Evolutionary conservation across 306 rosid genomes (phyloP), one percentile per base, ranked within the genome.

Genomic region (Gynostemma pentaphyllum): DNA sequence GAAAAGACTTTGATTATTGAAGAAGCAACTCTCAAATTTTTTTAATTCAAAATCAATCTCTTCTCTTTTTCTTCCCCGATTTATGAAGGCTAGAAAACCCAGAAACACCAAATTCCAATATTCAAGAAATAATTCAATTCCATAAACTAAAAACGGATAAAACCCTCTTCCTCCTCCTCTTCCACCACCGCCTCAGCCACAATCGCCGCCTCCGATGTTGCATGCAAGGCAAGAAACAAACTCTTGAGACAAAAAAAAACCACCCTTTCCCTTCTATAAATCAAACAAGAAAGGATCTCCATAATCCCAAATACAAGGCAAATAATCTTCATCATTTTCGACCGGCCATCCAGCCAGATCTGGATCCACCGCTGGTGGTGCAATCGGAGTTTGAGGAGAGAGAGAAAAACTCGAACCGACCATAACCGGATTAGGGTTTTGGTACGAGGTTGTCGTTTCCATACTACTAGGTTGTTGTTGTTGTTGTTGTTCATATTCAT

Each of bases 241-340:
- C 9, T 34, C 14, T n/a, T n/a, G 13, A 57, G 22, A 34, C 12
- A 36, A 22, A 46, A 48, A 6, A 2, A 29, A n/a, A 19, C 15
- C n/a, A n/a, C n/a, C n/a, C n/a, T n/a, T n/a, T n/a, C n/a, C n/a
- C n/a, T n/a, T n/a, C 66, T 68, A 81, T 46, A 85, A 84, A 75
- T 88, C 92, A 63, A 75, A 79, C 56, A 81, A 78, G 62, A 79
- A 77, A 62, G 95, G 88, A 69, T 91, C 98, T 12, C 64, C 79
- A 22, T 92, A 88, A 68, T 92, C 98, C 96, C 96, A 88, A 11
- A 88, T 51, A 49, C 64, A 70, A 9, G 83, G 75, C 13, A 77
- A 52, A 28, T 76, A 71, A 32, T 78, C 88, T 2, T 80, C 96
- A 28, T 81, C 91, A 49, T 32, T 78, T 0, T 74, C 54, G 70